Evolutionary conservation across 106 monocot species (phyloP).

Genomic region (Dioscorea alata): DNA sequence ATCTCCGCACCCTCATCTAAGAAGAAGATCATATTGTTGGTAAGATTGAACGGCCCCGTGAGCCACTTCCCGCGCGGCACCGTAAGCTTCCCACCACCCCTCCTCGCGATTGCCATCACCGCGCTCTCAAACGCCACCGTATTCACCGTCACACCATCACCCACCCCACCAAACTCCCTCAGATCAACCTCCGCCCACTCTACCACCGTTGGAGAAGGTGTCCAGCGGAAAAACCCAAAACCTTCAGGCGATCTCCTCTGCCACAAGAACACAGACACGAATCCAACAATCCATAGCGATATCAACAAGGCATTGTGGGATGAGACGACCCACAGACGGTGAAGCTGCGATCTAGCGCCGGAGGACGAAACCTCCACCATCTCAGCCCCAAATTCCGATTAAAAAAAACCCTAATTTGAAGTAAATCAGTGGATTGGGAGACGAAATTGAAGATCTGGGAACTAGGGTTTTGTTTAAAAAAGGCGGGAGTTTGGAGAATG

Average conservation of each 20-base stretch:
- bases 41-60: conserved; percentile 69
- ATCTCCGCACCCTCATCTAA: conserved; percentile 49
- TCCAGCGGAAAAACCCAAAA: conserved; percentile 3
- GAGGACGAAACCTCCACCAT: conserved; percentile 7
- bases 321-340: conserved; percentile 3
- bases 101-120: conserved; percentile 32
- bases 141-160: conserved; percentile 50
- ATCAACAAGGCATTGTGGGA: conserved; percentile 9
- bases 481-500: not conserved
- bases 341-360: conserved; percentile 11
- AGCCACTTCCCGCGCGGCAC: conserved; percentile 49
- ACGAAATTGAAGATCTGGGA: not conserved
- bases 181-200: conserved; percentile 22
- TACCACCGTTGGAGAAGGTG: not conserved
- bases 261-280: conserved; percentile 30
- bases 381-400: not conserved
- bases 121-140: conserved; percentile 58
- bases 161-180: conserved; percentile 59
- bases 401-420: not conserved
- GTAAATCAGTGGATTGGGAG: not conserved
- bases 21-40: conserved; percentile 70
- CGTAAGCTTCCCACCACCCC: conserved; percentile 52
- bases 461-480: conserved; percentile 3
- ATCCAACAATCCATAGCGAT: conserved; percentile 25
- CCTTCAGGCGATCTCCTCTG: conserved; percentile 16